Base-by-base conservation (phyloP, 2,329 filamentous ascomycete species). In the Geosmithia morbida region DNA sequence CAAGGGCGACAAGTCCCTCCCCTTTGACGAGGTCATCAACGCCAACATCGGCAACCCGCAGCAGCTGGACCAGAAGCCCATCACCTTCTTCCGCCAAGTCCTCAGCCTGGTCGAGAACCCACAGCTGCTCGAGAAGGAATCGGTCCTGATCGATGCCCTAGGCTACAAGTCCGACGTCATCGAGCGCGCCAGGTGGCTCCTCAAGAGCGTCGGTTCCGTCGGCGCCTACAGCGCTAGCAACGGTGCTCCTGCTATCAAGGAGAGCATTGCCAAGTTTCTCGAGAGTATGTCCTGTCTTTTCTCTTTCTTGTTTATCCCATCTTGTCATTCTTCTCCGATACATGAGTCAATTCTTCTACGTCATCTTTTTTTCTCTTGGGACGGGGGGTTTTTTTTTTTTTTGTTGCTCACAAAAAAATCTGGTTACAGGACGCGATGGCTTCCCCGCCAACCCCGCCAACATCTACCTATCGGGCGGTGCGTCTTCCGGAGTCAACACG, bases 31-130 rank as follows among this genome's bases (percentile, higher is more conserved):
- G 50, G 83, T 98, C 66, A 90, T 98, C 69, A 89, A 86, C 52
- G 92, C 92, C 67, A 98, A 98, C 70, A 98, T 98, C 60, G 92
- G 92, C 61, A 98, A 98, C 72, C 92, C 92, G 3, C 92, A 98
- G 68, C 92, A 98, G 69, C 80, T 98, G 52, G 92, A 96, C 69
- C 92, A 98, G 75, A 94, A 97, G 74, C 92, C 92, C 59, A 90
- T 98, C 59, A 98, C 92, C 56, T 98, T 96, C 75, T 96, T 98
- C 79, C 83, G 92, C 56, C 90, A 98, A 70, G 92, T 98, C 26
- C 77, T 92, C 59, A 94, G 87, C 67, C 66, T 98, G 52, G 68
- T 97, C 50, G 92, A 98, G 73, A 89, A 97, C 71, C 92, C 92
- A 1, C 64, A 72, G 49, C 72, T 98, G 33, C 74, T 98, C 50